Percentiles rank a stretch among this genome's conserved stretches.
Conservation (phyloP, 2,329 filamentous ascomycete species). For the Colletotrichum magnum region DNA sequence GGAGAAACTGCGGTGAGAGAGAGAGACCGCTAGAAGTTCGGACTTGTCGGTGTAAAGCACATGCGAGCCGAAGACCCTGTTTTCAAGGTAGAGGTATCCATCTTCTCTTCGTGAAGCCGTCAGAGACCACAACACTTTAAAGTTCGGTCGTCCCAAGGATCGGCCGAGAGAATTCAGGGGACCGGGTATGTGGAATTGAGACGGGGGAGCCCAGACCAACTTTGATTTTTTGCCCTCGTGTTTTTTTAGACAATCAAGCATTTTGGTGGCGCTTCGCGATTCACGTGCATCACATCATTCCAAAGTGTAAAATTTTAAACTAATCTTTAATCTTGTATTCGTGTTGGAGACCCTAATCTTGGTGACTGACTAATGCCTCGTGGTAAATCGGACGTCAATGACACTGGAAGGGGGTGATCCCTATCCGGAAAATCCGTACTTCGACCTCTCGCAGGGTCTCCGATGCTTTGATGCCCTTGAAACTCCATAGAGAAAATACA, state of each 20-base stretch:
- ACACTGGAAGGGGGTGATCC: background rate
- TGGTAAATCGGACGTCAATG: constrained; percentile 5
- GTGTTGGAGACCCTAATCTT: background rate
- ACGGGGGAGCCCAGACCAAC: too few species aligned
- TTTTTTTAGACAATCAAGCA: background rate
- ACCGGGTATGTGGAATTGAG: too few species aligned
- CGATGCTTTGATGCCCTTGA: constrained; percentile 8
- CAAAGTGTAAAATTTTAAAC: background rate
- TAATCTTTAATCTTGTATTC: background rate
- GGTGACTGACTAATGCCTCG: constrained; percentile 3
- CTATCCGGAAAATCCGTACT: background rate
- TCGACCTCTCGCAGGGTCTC: constrained; percentile 11
- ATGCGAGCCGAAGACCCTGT: constrained; percentile 34
- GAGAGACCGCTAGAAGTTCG: background rate
- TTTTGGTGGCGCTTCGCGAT: background rate
- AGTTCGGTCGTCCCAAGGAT: too few species aligned
- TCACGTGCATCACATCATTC: background rate
- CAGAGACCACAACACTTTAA: too few species aligned
- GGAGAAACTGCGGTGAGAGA: background rate
- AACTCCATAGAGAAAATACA: background rate
- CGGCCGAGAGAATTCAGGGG: too few species aligned
- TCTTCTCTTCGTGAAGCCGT: too few species aligned
- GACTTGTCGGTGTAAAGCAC: constrained; percentile 20
- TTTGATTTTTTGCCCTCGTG: background rate
- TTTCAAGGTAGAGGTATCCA: background rate